A percentile compares a stretch with the other conserved stretches of the same genome.
Conservation (phyloP, 2,329 filamentous ascomycete genomes). For the Penicillium griseofulvum region DNA sequence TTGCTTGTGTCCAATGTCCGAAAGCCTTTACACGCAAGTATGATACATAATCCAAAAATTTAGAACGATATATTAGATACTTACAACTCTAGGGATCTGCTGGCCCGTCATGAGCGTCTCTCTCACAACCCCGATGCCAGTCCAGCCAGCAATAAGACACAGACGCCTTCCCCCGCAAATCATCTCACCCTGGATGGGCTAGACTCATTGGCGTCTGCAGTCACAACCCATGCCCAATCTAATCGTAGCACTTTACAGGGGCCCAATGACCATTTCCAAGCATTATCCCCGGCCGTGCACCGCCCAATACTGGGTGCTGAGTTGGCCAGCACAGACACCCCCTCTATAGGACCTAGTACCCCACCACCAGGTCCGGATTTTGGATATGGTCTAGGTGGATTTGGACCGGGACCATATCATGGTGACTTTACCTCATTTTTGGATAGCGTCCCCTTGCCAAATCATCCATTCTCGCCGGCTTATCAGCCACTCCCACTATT, state of each 20-base stretch:
- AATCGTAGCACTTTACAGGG: slow-evolving; percentile 6
- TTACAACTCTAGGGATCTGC: slow-evolving; percentile 27
- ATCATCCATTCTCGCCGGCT: slow-evolving; percentile 33
- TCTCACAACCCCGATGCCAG: slow-evolving; percentile 21
- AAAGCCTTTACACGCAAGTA: slow-evolving; percentile 39
- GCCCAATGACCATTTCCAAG: slow-evolving; percentile 12
- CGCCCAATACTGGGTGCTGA: slow-evolving; percentile 12
- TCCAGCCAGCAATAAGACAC: slow-evolving; percentile 12
- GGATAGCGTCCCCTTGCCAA: slow-evolving; percentile 35
- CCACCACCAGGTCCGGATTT: slow-evolving; percentile 26
- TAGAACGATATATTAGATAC: neutral
- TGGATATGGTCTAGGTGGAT: slow-evolving; percentile 17
- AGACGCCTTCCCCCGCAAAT: slow-evolving; percentile 19
- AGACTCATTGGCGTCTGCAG: slow-evolving; percentile 30
- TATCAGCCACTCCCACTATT: slow-evolving; percentile 36
- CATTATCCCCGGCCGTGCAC: slow-evolving; percentile 8
- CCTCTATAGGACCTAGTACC: slow-evolving; percentile 19
- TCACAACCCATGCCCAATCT: slow-evolving; percentile 21
- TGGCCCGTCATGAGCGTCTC: slow-evolving; percentile 34
- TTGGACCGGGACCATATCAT: slow-evolving; percentile 22
- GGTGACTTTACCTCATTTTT: slow-evolving; percentile 37
- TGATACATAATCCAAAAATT: neutral
- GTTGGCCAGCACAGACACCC: slow-evolving; percentile 9
- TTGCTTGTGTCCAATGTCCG: slow-evolving; percentile 28
- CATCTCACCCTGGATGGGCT: slow-evolving; percentile 26